Percentiles rank a stretch among this genome's conserved stretches.
Conservation (phyloP, 345 rosid genomes). For the Passiflora organensis region DNA sequence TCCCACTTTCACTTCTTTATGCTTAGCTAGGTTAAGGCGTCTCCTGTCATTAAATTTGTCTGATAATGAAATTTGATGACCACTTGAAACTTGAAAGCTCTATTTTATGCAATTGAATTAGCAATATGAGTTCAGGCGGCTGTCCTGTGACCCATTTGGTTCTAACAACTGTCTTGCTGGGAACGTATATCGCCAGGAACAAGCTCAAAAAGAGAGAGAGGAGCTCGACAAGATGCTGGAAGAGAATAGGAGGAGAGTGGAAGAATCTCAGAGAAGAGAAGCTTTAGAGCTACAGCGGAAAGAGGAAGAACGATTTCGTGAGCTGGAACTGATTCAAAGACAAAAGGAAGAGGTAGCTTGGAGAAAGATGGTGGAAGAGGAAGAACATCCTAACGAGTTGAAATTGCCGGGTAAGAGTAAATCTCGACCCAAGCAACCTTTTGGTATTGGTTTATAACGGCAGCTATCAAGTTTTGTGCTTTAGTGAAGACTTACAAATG, state of each 20-base stretch:
- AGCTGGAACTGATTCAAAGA: constrained; percentile 65
- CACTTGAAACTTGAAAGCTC: too few relatives aligned
- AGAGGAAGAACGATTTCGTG: constrained; percentile 77
- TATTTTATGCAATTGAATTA: too few relatives aligned
- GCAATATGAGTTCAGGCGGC: too few relatives aligned
- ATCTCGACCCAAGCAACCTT: constrained; percentile 44
- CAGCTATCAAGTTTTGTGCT: not conserved
- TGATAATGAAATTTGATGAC: not conserved
- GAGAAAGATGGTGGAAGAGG: constrained; percentile 69
- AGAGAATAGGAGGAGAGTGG: constrained; percentile 79
- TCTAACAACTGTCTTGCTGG: not conserved
- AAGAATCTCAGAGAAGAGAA: constrained; percentile 77
- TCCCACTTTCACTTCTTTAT: too few relatives aligned
- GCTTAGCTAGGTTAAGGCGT: too few relatives aligned
- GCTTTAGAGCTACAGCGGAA: constrained; percentile 73
- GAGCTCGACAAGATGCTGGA: constrained; percentile 85
- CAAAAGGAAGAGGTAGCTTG: constrained; percentile 76
- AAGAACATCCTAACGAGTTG: constrained; percentile 45
- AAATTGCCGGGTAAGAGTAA: constrained; percentile 38
- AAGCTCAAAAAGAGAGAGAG: constrained; percentile 74
- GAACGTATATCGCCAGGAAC: constrained; percentile 43
- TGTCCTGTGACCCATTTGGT: too few relatives aligned
- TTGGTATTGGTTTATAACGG: constrained; percentile 31
- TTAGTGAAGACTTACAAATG: not conserved
- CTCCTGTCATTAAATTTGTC: too few relatives aligned